Percentiles rank a stretch among this genome's conserved stretches.
phyloP scores from a whole-genome alignment of 305 asterid genomes.

The Rubia occidens region DNA sequence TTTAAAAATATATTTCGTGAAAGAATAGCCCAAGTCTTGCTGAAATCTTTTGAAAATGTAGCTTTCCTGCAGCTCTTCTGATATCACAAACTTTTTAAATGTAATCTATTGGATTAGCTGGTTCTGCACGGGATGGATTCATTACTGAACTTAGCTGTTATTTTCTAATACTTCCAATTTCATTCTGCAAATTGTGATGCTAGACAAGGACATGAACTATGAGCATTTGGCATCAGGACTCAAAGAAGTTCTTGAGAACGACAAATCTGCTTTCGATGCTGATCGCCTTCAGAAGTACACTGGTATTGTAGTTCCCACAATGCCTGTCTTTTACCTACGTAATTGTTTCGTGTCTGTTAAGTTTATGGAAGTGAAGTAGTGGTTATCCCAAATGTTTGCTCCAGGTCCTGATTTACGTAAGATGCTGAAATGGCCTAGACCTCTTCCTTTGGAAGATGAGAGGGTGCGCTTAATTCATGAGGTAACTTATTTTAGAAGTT shows the following conservation, averaged over 20 bases:
- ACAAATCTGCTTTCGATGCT: constrained; percentile 78
- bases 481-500: constrained; percentile 33
- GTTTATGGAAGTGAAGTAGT: background rate
- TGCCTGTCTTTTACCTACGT: background rate
- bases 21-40: no score
- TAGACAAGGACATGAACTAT: constrained; percentile 72
- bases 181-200: constrained; percentile 6
- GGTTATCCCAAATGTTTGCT: constrained; percentile 20
- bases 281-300: constrained; percentile 77
- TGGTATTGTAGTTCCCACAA: constrained; percentile 30
- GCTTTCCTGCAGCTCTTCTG: no score
- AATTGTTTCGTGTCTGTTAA: background rate
- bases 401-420: constrained; percentile 74
- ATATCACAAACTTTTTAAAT: no score
- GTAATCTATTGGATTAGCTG: background rate
- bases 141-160: background rate
- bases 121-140: background rate
- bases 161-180: background rate
- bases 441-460: constrained; percentile 92
- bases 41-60: no score
- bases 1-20: no score
- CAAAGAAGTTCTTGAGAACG: constrained; percentile 66
- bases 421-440: constrained; percentile 81
- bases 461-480: constrained; percentile 83
- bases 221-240: constrained; percentile 83